Evolutionary conservation across 2,329 filamentous ascomycete species (phyloP).

Genomic region (Pseudopyricularia cyperi): DNA sequence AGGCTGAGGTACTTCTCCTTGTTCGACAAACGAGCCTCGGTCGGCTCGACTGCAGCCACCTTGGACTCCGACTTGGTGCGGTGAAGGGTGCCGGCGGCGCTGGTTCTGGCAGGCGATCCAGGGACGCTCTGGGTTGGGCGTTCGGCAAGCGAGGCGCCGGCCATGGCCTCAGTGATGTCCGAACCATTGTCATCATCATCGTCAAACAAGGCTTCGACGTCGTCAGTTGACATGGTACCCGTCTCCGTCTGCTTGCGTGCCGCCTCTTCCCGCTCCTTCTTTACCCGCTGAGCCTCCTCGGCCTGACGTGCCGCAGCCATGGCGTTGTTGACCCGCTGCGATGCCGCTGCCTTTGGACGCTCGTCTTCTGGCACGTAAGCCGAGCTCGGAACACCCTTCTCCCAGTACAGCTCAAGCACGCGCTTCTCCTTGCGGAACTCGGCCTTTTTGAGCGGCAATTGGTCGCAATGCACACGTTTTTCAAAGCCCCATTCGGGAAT

Average conservation of each 20-base stretch:
- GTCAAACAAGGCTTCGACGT: conserved; percentile 90
- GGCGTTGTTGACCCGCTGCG: conserved; percentile 61
- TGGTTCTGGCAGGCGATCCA: conserved; percentile 71
- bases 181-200: conserved; percentile 82
- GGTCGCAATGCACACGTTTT: conserved; percentile 97
- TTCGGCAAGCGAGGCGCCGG: conserved; percentile 78
- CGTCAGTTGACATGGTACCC: conserved; percentile 83
- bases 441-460: conserved; percentile 96
- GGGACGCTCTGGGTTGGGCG: conserved; percentile 92
- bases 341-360: conserved; percentile 69
- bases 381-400: conserved; percentile 95
- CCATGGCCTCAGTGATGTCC: conserved; percentile 81
- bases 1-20: conserved; percentile 94
- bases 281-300: conserved; percentile 67
- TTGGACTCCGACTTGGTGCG: conserved; percentile 92
- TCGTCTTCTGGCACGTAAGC: conserved; percentile 96
- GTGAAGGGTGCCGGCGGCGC: conserved; percentile 57
- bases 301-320: conserved; percentile 67
- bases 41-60: conserved; percentile 60
- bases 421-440: conserved; percentile 96
- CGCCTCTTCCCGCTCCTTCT: conserved; percentile 80
- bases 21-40: conserved; percentile 70
- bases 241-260: conserved; percentile 90
- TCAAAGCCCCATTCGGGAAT: conserved; percentile 98
- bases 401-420: conserved; percentile 94